These are phyloP conservation scores for Neltuma alba DNA, from an alignment of 306 rosid species.

Conservation along the genomic window DNA sequence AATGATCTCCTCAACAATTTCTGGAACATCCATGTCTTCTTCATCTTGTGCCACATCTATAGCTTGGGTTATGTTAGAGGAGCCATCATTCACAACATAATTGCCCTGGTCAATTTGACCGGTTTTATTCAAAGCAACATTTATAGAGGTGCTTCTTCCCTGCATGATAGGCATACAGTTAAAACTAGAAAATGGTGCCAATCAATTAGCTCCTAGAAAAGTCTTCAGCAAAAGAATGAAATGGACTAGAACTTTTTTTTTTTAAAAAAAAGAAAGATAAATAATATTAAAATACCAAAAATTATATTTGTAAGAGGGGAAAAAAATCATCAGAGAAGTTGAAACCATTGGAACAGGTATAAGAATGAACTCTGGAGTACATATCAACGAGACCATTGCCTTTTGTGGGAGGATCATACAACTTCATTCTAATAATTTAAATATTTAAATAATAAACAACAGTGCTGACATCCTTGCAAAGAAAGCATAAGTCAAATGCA, in stretches of 20 bases:
- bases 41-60: constrained; percentile 62
- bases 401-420: constrained; percentile 18
- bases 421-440: constrained; percentile 19
- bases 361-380: constrained; percentile 2
- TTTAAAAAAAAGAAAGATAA: neutral
- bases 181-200: constrained; percentile 42
- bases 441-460: constrained; percentile 12
- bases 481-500: too few species aligned
- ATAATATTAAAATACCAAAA: neutral
- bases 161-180: constrained; percentile 46
- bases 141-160: constrained; percentile 75
- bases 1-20: constrained; percentile 90
- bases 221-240: neutral
- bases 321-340: neutral
- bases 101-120: constrained; percentile 43
- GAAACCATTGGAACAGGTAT: neutral
- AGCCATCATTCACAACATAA: constrained; percentile 38
- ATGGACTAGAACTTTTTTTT: neutral
- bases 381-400: neutral
- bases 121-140: constrained; percentile 53
- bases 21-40: constrained; percentile 93
- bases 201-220: constrained; percentile 28
- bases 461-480: too few species aligned
- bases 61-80: constrained; percentile 39
- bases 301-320: neutral